phyloP scores from a whole-genome alignment of 345 rosid species.

The Lumnitzera racemosa region DNA sequence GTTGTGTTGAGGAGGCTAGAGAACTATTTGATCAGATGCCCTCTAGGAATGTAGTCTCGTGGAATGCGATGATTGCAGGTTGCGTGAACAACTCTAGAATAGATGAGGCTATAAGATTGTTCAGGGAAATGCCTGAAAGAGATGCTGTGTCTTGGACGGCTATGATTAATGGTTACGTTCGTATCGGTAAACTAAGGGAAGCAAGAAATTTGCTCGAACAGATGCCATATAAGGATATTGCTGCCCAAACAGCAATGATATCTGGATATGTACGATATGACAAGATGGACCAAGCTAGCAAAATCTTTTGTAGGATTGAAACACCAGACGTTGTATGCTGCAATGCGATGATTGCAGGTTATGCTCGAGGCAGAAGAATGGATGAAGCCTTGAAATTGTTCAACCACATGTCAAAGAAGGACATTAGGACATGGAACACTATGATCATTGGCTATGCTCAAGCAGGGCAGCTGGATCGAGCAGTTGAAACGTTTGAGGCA shows the following conservation, averaged over 20 bases:
- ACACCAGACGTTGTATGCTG: conserved; percentile 28
- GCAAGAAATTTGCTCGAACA: conserved; percentile 25
- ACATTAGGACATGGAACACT: conserved; percentile 37
- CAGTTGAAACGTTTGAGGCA: conserved; percentile 18
- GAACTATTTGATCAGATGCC: conserved; percentile 27
- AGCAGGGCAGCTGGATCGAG: conserved; percentile 19
- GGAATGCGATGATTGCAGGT: conserved; percentile 39
- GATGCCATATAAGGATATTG: conserved; percentile 22
- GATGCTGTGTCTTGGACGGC: conserved; percentile 36
- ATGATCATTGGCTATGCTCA: conserved; percentile 37
- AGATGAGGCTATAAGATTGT: conserved; percentile 29
- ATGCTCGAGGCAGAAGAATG: conserved; percentile 26
- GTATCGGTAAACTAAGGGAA: conserved; percentile 24
- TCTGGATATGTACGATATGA: conserved; percentile 23
- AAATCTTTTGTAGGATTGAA: conserved; percentile 21
- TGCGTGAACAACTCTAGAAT: conserved; percentile 15
- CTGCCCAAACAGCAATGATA: conserved; percentile 31
- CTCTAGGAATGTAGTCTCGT: conserved; percentile 25
- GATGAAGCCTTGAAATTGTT: conserved; percentile 23
- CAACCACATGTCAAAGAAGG: conserved; percentile 28
- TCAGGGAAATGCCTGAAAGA: conserved; percentile 30
- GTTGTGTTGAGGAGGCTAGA: conserved; percentile 23
- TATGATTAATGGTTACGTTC: conserved; percentile 30
- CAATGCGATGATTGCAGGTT: conserved; percentile 33
- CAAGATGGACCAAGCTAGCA: conserved; percentile 22